Evolutionary conservation across 2,329 filamentous ascomycete species (phyloP).

Genomic region (Lasiodiplodia hormozganensis): DNA sequence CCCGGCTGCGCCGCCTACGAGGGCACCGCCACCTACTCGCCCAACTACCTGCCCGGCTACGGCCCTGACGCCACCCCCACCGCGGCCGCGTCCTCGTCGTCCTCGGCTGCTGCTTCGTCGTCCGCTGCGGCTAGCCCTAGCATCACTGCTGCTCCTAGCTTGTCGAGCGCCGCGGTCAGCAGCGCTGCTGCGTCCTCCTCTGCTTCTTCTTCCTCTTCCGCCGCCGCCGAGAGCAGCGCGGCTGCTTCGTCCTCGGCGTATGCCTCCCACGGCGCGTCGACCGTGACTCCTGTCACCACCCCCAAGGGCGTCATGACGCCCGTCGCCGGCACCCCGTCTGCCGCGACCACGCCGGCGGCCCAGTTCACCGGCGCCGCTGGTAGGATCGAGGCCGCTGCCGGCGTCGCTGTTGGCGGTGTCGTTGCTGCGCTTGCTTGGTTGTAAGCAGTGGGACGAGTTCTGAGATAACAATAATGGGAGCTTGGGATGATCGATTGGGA

Average conservation of each 20-base stretch:
- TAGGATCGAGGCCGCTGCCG: constrained; percentile 20
- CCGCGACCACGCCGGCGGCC: constrained; percentile 12
- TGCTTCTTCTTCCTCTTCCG: background rate
- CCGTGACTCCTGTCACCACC: background rate
- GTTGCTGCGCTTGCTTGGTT: constrained; percentile 34
- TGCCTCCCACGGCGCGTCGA: background rate
- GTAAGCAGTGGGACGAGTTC: constrained; percentile 26
- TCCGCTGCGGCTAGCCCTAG: constrained; percentile 21
- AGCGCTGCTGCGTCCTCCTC: constrained; percentile 26
- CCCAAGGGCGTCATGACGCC: constrained; percentile 9
- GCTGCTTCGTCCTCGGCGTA: background rate
- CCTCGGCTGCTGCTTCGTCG: constrained; percentile 22
- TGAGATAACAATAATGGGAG: background rate
- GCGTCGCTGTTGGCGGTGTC: constrained; percentile 31
- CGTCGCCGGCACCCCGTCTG: constrained; percentile 5
- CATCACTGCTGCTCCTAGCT: constrained; percentile 22
- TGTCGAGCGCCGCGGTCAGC: constrained; percentile 24
- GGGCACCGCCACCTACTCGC: constrained; percentile 63
- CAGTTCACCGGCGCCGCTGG: constrained; percentile 33
- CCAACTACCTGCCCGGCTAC: constrained; percentile 55
- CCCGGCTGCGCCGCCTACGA: constrained; percentile 66
- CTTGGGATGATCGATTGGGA: background rate
- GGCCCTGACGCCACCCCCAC: constrained; percentile 29
- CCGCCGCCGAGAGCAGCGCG: background rate
- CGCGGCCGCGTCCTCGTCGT: constrained; percentile 16